Base-by-base conservation (phyloP, 2,329 filamentous ascomycete genomes). In the Pseudogymnoascus sp. region DNA sequence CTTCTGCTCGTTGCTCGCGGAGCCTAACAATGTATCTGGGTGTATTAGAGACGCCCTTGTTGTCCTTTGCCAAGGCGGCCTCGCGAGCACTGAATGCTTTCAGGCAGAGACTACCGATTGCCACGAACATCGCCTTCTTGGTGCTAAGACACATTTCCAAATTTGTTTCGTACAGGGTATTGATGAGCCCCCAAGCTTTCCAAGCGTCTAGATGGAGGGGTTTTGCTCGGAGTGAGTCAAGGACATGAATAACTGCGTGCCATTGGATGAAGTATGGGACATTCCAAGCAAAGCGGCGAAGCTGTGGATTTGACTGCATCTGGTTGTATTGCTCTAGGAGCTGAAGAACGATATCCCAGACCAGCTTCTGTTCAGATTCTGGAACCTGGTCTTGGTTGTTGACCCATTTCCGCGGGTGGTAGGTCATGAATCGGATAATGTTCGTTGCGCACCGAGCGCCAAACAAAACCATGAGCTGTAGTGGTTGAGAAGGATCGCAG, bases 401-500 rank as follows among this genome's bases (percentile, higher is more conserved):
- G n/a, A 47, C n/a, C n/a, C 63, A 64, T 23, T 62, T 60, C 16
- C 65, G 50, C n/a, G 67, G 66, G 53, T 68, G 66, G 42, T 67
- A 62, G 21, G 64, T 63, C 63, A 68, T 64, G 11, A 69, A 65
- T 59, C 64, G 63, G 14, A 66, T 47, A 16, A 66, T 65, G 11
- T 62, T 63, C 5, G 31, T 50, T 40, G 62, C 31, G 8, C 16
- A 21, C 25, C 50, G 23, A 23, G 18, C 63, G n/a, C 64, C 62
- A 53, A 67, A 62, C 10, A 64, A 63, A 21, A 65, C 64, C 60
- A 67, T 18, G 68, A 60, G 5, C 38, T 77, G 75, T 2, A 75
- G 47, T 1, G 75, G 75, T 4, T 70, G 67, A 4, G 72, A 66
- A 6, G 75, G 70, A 64, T 77, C 74, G 65, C 73, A 75, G 62